Conservation (phyloP, 768 basidiomycete genomes). For the Russula foetens region DNA sequence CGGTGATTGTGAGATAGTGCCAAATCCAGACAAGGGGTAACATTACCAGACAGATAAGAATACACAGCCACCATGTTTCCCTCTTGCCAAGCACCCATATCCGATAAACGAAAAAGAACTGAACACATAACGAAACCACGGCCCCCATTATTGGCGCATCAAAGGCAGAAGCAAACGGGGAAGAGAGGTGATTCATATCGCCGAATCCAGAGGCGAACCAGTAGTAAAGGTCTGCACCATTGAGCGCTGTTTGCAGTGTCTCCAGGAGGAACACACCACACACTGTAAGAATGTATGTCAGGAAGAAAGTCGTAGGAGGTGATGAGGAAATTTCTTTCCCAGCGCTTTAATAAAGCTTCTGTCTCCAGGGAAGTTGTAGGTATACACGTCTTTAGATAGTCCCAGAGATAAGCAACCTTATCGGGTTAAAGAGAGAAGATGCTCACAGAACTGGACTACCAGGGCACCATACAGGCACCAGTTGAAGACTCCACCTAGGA, state of each 20-base stretch:
- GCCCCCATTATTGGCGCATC: neutral
- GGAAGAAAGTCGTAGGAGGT: neutral
- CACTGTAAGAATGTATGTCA: neutral
- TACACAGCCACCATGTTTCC: neutral
- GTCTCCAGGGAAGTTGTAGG: neutral
- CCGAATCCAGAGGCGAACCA: conserved; percentile 4
- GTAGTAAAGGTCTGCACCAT: neutral
- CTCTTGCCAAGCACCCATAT: conserved; percentile 1
- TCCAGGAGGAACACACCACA: neutral
- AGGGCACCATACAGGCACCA: conserved; percentile 25
- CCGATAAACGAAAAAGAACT: neutral
- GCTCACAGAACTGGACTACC: conserved; percentile 27
- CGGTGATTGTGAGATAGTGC: no score
- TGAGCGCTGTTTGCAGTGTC: neutral
- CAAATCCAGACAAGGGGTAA: no score
- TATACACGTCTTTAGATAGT: neutral
- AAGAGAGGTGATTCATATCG: neutral
- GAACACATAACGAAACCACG: neutral
- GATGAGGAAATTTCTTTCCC: neutral
- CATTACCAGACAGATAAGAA: no score
- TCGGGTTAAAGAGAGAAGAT: neutral
- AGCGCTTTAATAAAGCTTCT: neutral
- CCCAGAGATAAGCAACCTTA: neutral
- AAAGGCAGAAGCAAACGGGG: neutral
- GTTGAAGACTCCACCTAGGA: conserved; percentile 19